Evolutionary conservation across 176 grass and related monocot species (phyloP).

Genomic region (Oryza officinalis): DNA sequence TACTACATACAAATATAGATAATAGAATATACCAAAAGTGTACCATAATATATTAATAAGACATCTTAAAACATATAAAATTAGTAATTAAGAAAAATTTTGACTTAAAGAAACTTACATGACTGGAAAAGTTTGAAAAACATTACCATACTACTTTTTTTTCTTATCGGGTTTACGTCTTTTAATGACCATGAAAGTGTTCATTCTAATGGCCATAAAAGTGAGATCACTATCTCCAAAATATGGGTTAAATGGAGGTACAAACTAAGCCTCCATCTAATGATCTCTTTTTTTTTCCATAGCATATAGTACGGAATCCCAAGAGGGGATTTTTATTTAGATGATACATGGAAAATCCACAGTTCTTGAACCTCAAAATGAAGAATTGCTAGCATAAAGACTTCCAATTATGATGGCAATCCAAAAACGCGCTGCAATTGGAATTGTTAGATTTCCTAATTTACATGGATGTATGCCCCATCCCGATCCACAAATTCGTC

Average conservation of each 20-base stretch:
- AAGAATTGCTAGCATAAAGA: background rate
- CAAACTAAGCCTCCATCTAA: background rate
- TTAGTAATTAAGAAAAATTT: too few relatives aligned
- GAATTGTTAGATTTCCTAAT: background rate
- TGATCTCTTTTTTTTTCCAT: background rate
- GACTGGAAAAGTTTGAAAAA: too few relatives aligned
- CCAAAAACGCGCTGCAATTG: background rate
- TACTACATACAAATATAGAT: too few relatives aligned
- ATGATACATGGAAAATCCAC: background rate
- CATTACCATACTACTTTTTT: too few relatives aligned
- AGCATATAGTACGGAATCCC: background rate
- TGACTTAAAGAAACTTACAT: too few relatives aligned
- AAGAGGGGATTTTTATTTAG: background rate
- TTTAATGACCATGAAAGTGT: too few relatives aligned
- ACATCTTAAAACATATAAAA: too few relatives aligned
- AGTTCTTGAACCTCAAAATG: background rate
- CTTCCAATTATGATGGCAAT: background rate
- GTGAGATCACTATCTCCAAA: constrained; percentile 15
- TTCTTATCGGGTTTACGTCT: too few relatives aligned
- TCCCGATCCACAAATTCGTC: background rate
- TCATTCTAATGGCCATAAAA: too few relatives aligned
- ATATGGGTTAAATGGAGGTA: background rate
- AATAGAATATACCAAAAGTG: too few relatives aligned
- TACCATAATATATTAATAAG: too few relatives aligned
- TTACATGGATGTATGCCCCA: background rate